These are phyloP conservation scores for Monosporascus ibericus DNA, from an alignment of 2,329 filamentous ascomycete species.

Conservation along the genomic window DNA sequence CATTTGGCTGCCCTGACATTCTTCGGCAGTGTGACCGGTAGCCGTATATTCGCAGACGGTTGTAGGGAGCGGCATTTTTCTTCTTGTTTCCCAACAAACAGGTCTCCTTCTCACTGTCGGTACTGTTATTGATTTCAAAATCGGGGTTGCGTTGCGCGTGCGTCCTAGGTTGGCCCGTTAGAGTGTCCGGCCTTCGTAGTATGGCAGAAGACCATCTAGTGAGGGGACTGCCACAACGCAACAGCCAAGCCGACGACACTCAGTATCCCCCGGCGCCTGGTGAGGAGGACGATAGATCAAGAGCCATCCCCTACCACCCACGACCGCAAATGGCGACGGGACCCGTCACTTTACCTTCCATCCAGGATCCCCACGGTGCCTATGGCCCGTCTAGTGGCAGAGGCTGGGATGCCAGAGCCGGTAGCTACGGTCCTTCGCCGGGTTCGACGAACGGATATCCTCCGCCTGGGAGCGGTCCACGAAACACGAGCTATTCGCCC, in stretches of 20 bases:
- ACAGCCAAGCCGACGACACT: slow-evolving; percentile 31
- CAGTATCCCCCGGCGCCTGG: slow-evolving; percentile 37
- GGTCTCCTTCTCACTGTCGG: background rate
- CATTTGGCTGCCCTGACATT: background rate
- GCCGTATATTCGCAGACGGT: background rate
- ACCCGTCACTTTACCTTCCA: slow-evolving; percentile 42
- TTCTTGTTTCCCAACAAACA: background rate
- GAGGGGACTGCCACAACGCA: slow-evolving; percentile 28
- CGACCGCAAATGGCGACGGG: slow-evolving; percentile 34
- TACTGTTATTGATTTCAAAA: background rate
- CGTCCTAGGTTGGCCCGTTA: slow-evolving; percentile 21
- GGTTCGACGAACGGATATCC: slow-evolving; percentile 41
- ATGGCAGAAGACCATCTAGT: slow-evolving; percentile 33
- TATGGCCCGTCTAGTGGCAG: slow-evolving; percentile 16
- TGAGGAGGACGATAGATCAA: slow-evolving; percentile 34
- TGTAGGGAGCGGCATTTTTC: too few relatives aligned
- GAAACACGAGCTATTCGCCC: slow-evolving; percentile 19
- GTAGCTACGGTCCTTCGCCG: slow-evolving; percentile 35
- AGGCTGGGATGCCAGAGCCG: slow-evolving; percentile 27
- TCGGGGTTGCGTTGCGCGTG: slow-evolving; percentile 15
- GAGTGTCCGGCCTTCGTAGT: slow-evolving; percentile 23
- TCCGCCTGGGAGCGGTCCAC: slow-evolving; percentile 23
- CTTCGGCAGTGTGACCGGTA: background rate
- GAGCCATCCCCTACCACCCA: slow-evolving; percentile 22
- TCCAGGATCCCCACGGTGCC: slow-evolving; percentile 38